These are phyloP conservation scores for Sordariomycetes sp. DNA, from an alignment of 2,329 filamentous ascomycete species.

Conservation along the genomic window DNA sequence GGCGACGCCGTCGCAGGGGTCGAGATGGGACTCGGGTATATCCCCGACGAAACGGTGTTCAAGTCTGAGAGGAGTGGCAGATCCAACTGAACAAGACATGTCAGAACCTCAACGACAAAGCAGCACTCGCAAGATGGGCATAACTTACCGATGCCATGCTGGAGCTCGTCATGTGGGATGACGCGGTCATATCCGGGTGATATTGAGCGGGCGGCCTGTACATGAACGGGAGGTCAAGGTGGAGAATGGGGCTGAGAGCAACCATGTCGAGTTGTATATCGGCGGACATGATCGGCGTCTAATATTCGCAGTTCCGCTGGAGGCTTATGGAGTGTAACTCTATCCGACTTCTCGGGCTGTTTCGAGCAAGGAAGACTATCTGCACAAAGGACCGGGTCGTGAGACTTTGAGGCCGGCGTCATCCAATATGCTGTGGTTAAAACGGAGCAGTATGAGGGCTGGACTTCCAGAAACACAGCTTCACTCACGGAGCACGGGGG, in stretches of 20 bases:
- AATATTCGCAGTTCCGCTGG: not conserved
- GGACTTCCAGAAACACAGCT: not conserved
- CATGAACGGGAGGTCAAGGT: not conserved
- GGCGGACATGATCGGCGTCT: not conserved
- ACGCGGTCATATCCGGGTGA: slow-evolving; percentile 7
- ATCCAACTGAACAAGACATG: slow-evolving; percentile 7
- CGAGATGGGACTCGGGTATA: slow-evolving; percentile 19
- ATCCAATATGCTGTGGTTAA: not conserved
- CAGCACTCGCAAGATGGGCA: not conserved
- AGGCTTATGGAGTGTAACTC: not conserved
- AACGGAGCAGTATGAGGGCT: not conserved
- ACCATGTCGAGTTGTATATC: slow-evolving; percentile 1
- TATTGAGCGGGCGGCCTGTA: not conserved
- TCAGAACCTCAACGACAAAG: not conserved
- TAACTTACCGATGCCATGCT: slow-evolving; percentile 9
- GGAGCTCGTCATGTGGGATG: slow-evolving; percentile 10
- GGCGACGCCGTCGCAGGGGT: slow-evolving; percentile 8
- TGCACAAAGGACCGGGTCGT: not conserved
- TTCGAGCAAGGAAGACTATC: not conserved
- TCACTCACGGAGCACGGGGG: not conserved
- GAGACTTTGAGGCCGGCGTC: not conserved
- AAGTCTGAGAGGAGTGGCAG: slow-evolving; percentile 12
- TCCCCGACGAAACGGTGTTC: slow-evolving; percentile 10
- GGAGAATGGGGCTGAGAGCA: not conserved
- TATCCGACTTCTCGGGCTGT: not conserved